Percentiles rank a stretch among this genome's conserved stretches.
phyloP scores from a whole-genome alignment of 202 grass and related monocot species.

The Zoysia matrella region DNA sequence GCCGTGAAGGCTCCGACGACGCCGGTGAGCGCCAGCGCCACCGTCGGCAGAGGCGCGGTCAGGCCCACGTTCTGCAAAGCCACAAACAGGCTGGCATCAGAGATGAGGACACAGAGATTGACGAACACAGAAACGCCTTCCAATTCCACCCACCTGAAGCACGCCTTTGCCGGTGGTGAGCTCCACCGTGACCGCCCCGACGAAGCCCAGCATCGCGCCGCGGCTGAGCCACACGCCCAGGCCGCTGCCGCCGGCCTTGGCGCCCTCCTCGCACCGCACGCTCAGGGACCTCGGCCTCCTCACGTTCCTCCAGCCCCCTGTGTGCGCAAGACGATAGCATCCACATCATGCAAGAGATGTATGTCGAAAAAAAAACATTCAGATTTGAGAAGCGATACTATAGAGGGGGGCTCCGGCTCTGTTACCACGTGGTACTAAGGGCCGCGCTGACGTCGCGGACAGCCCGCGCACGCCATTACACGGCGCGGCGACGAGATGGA shows the following conservation, averaged over 20 bases:
- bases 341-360: too few species aligned
- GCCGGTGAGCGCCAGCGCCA: constrained; percentile 70
- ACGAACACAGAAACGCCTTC: not conserved
- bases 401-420: not conserved
- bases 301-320: constrained; percentile 28
- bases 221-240: constrained; percentile 92
- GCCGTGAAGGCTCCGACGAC: constrained; percentile 62
- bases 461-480: not conserved
- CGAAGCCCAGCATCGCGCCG: constrained; percentile 85
- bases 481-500: not conserved
- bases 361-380: not conserved
- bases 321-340: not conserved
- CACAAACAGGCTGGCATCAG: not conserved
- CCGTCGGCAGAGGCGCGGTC: constrained; percentile 55
- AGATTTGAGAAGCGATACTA: constrained; percentile 6
- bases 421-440: not conserved
- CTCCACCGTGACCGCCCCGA: constrained; percentile 68
- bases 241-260: constrained; percentile 56
- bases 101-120: not conserved
- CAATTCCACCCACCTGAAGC: constrained; percentile 55
- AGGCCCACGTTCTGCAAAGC: constrained; percentile 70
- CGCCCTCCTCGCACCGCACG: constrained; percentile 80
- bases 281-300: constrained; percentile 44
- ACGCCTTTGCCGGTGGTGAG: constrained; percentile 88
- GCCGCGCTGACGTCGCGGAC: constrained; percentile 3